Percentiles rank a stretch among this genome's conserved stretches.
These are phyloP conservation scores for Debaryomycetaceae sp. DNA, from an alignment of 1,139 yeast genomes.

Conservation along the genomic window DNA sequence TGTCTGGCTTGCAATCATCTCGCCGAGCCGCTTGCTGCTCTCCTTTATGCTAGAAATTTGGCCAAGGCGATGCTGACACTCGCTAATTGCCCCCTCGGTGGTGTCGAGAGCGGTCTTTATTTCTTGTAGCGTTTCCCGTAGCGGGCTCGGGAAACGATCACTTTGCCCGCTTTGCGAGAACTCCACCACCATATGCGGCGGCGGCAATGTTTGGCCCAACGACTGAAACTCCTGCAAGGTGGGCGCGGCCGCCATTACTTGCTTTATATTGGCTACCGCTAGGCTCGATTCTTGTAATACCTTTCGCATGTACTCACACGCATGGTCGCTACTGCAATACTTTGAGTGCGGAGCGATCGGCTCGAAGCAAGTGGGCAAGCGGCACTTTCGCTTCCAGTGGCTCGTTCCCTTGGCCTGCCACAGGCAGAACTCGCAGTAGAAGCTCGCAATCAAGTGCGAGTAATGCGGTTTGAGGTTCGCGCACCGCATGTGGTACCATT, in stretches of 20 bases:
- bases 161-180: conserved; percentile 21
- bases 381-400: conserved; percentile 69
- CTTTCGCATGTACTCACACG: conserved; percentile 38
- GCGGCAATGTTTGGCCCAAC: conserved; percentile 29
- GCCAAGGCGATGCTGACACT: conserved; percentile 9
- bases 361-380: conserved; percentile 45
- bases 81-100: conserved; percentile 10
- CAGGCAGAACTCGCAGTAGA: conserved; percentile 67
- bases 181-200: conserved; percentile 22
- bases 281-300: conserved; percentile 9
- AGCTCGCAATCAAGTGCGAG: conserved; percentile 50
- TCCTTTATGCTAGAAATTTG: conserved; percentile 7
- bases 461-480: conserved; percentile 47
- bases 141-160: conserved; percentile 19
- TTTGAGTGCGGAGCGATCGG: conserved; percentile 50
- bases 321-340: conserved; percentile 72
- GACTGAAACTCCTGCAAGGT: background rate
- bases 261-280: conserved; percentile 11
- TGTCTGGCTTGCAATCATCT: background rate
- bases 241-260: conserved; percentile 8
- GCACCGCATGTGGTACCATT: conserved; percentile 86
- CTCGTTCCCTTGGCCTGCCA: conserved; percentile 35
- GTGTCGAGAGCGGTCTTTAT: conserved; percentile 13
- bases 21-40: background rate
- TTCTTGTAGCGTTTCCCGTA: conserved; percentile 12